These are phyloP conservation scores for Rhodotorula sp. DNA, from an alignment of 1,284 basidiomycete species.

Conservation along the genomic window DNA sequence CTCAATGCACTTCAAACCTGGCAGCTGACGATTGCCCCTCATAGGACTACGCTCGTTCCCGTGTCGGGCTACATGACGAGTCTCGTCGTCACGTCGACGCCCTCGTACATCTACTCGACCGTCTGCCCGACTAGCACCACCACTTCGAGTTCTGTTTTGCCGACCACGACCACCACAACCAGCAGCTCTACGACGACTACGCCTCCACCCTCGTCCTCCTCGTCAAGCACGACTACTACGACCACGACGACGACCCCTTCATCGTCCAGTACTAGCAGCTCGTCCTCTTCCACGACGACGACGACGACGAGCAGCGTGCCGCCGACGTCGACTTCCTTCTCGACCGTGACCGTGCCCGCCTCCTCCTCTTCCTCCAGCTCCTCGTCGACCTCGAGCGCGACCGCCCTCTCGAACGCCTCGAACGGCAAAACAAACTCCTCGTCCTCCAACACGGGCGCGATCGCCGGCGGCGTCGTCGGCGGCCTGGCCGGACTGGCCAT, in stretches of 20 bases:
- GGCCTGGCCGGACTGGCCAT: slow-evolving; percentile 48
- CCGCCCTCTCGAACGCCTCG: slow-evolving; percentile 1
- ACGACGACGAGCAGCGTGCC: background rate
- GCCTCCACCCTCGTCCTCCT: slow-evolving; percentile 4
- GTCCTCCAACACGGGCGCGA: slow-evolving; percentile 48
- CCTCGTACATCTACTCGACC: slow-evolving; percentile 18
- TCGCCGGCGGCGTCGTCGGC: slow-evolving; percentile 50
- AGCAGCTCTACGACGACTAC: slow-evolving; percentile 1
- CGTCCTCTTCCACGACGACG: background rate
- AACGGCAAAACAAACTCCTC: background rate
- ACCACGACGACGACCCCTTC: slow-evolving; percentile 8
- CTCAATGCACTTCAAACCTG: background rate
- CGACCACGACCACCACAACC: background rate
- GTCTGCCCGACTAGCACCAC: slow-evolving; percentile 6
- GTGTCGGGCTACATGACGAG: slow-evolving; percentile 10
- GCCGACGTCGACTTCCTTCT: background rate
- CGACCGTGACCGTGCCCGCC: background rate
- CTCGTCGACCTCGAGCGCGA: slow-evolving; percentile 7
- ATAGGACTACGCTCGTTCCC: slow-evolving; percentile 9
- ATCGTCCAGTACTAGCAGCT: background rate
- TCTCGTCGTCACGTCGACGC: slow-evolving; percentile 18
- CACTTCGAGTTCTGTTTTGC: background rate
- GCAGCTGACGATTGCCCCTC: rapidly evolving
- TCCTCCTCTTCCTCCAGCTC: slow-evolving; percentile 7
- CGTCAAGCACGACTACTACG: slow-evolving; percentile 6